These are phyloP conservation scores for Sugiyamaella boreocaroliniensis DNA, from an alignment of 805 yeast species.

Conservation along the genomic window DNA sequence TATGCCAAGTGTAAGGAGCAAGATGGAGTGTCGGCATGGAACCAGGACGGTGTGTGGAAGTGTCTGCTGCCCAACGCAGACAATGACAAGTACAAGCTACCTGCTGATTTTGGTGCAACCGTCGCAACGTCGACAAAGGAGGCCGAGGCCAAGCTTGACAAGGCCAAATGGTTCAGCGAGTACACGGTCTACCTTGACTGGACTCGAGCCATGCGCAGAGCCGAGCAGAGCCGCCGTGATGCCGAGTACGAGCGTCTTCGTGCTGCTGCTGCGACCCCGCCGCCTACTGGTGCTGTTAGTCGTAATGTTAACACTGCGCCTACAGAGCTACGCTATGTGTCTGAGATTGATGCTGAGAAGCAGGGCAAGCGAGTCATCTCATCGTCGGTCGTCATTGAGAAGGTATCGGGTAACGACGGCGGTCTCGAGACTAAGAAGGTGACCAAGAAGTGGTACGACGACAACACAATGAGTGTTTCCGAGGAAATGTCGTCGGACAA, in stretches of 20 bases:
- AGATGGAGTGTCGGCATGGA: constrained; percentile 77
- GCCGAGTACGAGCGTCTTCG: constrained; percentile 5
- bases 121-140: background rate
- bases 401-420: constrained; percentile 27
- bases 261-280: background rate
- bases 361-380: constrained; percentile 27
- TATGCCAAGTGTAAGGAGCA: constrained; percentile 57
- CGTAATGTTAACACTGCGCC: background rate
- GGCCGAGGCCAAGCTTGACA: constrained; percentile 18
- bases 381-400: constrained; percentile 20
- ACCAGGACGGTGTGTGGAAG: constrained; percentile 78
- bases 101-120: background rate
- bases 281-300: background rate
- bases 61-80: constrained; percentile 65
- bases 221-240: constrained; percentile 9
- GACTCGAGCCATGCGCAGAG: constrained; percentile 44
- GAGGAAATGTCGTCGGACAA: constrained; percentile 22
- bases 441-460: constrained; percentile 29
- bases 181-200: constrained; percentile 62
- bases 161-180: constrained; percentile 47
- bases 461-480: constrained; percentile 23
- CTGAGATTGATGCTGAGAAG: constrained; percentile 24
- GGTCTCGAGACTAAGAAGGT: constrained; percentile 24
- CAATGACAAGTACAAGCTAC: constrained; percentile 4
- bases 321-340: constrained; percentile 6